These are phyloP conservation scores for Cordyceps militaris DNA, from an alignment of 2,329 filamentous ascomycete genomes.

Conservation along the genomic window DNA sequence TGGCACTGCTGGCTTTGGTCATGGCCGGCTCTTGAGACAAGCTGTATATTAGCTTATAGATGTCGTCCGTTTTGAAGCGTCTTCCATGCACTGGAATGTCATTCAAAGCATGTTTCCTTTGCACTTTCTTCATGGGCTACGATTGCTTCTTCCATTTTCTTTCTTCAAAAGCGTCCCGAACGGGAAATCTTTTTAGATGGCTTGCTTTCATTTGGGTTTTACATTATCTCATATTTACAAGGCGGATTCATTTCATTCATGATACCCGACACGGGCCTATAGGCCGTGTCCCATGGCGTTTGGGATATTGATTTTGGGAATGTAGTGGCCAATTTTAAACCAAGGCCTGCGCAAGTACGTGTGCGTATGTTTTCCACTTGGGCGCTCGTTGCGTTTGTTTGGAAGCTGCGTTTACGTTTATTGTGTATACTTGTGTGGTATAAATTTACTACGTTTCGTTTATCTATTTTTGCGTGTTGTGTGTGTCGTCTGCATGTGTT, in stretches of 20 bases:
- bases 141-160: neutral
- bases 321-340: slow-evolving; percentile 4
- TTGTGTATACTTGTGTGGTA: slow-evolving; percentile 12
- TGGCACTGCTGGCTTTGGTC: slow-evolving; percentile 92
- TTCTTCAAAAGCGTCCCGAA: too few species aligned
- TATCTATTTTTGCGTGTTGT: slow-evolving; percentile 17
- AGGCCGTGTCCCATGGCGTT: slow-evolving; percentile 6
- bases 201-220: neutral
- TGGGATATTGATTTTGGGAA: neutral
- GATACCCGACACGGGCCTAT: slow-evolving; percentile 6
- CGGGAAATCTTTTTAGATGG: too few species aligned
- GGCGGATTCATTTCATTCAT: slow-evolving; percentile 10
- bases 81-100: neutral
- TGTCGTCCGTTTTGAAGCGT: slow-evolving; percentile 9
- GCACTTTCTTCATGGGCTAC: neutral
- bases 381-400: slow-evolving; percentile 11
- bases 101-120: slow-evolving; percentile 5
- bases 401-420: slow-evolving; percentile 8
- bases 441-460: slow-evolving; percentile 15
- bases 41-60: slow-evolving; percentile 6
- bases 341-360: neutral
- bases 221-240: slow-evolving; percentile 11
- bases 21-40: slow-evolving; percentile 44
- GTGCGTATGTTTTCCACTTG: neutral
- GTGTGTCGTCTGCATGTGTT: slow-evolving; percentile 16